Conservation (phyloP, 371 early-diverging fungal species). For the Chytridium lagenaria region DNA sequence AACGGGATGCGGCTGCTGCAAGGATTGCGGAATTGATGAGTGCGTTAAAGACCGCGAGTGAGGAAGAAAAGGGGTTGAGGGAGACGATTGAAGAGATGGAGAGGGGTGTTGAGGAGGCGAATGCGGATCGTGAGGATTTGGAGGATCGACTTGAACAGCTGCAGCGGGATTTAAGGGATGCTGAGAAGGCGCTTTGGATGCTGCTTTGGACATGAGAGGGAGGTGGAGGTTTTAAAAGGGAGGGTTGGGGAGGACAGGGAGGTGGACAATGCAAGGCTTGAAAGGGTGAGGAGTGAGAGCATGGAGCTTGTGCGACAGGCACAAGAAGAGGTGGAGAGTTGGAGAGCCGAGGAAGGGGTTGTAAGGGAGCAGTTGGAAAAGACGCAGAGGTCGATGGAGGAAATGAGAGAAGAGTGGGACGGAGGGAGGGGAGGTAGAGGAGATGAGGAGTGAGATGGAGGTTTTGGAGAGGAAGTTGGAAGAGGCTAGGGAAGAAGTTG, state of each 20-base stretch:
- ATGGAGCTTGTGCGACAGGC: slow-evolving; percentile 14
- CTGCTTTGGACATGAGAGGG: too few species aligned
- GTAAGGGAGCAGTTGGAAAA: neutral
- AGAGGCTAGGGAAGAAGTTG: neutral
- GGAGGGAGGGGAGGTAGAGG: neutral
- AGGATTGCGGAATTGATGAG: slow-evolving; percentile 16
- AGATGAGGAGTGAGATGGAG: neutral
- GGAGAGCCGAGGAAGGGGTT: neutral
- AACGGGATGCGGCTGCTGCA: slow-evolving; percentile 20
- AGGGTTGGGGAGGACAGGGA: too few species aligned
- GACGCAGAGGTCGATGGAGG: neutral
- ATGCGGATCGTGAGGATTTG: slow-evolving; percentile 25
- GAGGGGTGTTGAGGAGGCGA: slow-evolving; percentile 20
- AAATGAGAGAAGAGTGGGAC: neutral
- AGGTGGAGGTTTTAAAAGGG: too few species aligned
- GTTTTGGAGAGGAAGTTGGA: neutral
- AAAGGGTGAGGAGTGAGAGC: neutral
- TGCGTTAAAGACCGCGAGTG: neutral
- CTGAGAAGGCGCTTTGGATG: neutral
- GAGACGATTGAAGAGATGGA: slow-evolving; percentile 16
- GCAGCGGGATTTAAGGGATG: neutral
- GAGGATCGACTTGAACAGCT: slow-evolving; percentile 1
- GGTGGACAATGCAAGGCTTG: neutral
- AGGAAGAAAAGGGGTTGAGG: neutral
- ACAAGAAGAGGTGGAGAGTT: slow-evolving; percentile 9